phyloP scores from a whole-genome alignment of 2,329 filamentous ascomycete species.

The Claviceps purpurea region DNA sequence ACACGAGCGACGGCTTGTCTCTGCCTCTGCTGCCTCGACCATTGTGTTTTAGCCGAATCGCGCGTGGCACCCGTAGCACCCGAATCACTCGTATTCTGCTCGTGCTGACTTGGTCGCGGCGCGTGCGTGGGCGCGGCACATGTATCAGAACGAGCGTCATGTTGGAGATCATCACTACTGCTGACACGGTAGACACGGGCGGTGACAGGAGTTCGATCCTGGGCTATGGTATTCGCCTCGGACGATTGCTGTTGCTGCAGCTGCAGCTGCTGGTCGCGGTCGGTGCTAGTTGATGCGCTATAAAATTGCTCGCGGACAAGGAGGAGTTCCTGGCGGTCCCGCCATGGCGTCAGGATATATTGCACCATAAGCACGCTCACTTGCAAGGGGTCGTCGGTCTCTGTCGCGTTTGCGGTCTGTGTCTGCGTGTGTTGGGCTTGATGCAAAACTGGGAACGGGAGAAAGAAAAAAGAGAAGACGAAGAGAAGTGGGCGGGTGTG shows the following conservation, averaged over 20 bases:
- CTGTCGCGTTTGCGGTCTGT: neutral
- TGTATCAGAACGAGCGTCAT: neutral
- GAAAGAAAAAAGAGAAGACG: neutral
- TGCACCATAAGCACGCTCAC: constrained; percentile 40
- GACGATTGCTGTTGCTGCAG: constrained; percentile 2
- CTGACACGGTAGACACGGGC: neutral
- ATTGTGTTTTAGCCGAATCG: constrained; percentile 5
- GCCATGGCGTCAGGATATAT: constrained; percentile 65
- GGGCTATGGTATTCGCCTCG: neutral
- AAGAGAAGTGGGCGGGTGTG: neutral
- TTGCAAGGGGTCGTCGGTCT: neutral
- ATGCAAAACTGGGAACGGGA: neutral
- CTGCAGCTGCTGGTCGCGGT: constrained; percentile 5
- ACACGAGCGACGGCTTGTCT: constrained; percentile 42
- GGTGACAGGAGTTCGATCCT: neutral
- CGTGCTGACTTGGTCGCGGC: neutral
- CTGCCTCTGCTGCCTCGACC: constrained; percentile 19
- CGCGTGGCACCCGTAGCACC: neutral
- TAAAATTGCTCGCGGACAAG: constrained; percentile 54
- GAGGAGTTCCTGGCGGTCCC: constrained; percentile 50
- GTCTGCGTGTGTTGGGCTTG: neutral
- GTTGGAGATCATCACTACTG: neutral
- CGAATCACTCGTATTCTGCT: neutral
- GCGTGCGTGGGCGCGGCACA: neutral
- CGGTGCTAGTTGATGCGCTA: constrained; percentile 9